Conservation (phyloP, 768 basidiomycete species). For the Chlorophyllum brunneum region DNA sequence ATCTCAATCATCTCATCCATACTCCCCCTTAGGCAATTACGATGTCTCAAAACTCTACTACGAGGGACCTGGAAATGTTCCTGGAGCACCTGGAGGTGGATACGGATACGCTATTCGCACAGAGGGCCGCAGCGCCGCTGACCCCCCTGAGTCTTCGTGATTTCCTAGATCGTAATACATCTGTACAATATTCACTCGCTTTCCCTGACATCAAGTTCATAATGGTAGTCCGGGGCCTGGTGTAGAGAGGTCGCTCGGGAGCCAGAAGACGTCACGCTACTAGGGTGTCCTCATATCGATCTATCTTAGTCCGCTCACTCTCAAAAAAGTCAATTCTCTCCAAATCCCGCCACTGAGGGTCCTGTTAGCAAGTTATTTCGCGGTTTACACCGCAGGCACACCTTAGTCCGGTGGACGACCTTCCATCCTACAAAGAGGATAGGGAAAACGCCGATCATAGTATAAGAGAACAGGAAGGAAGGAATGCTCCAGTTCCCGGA, state of each 20-base stretch:
- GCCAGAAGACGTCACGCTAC: no score
- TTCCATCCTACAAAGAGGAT: slow-evolving; percentile 45
- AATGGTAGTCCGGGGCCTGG: no score
- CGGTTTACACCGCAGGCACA: slow-evolving; percentile 16
- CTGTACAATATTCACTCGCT: slow-evolving; percentile 15
- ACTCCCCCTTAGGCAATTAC: slow-evolving; percentile 71
- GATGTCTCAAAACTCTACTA: slow-evolving; percentile 90
- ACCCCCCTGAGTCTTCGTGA: slow-evolving; percentile 36
- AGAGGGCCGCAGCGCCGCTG: slow-evolving; percentile 50
- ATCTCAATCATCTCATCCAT: slow-evolving; percentile 11
- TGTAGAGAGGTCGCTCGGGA: no score
- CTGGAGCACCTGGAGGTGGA: slow-evolving; percentile 58
- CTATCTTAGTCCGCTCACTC: slow-evolving; percentile 37
- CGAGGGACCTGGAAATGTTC: slow-evolving; percentile 72
- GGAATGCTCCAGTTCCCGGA: slow-evolving; percentile 45
- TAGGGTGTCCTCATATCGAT: slow-evolving; percentile 37
- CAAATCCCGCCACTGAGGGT: slow-evolving; percentile 34
- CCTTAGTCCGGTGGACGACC: slow-evolving; percentile 35
- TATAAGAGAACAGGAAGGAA: slow-evolving; percentile 47
- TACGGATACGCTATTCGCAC: slow-evolving; percentile 81
- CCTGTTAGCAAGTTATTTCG: not conserved
- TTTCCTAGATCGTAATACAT: slow-evolving; percentile 15
- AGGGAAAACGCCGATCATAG: slow-evolving; percentile 40
- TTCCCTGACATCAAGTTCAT: slow-evolving; percentile 1
- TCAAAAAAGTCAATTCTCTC: slow-evolving; percentile 42